A percentile compares a stretch with the other conserved stretches of the same genome.
These are phyloP conservation scores for Ascosphaera acerosa DNA, from an alignment of 2,329 filamentous ascomycete genomes.

Conservation along the genomic window DNA sequence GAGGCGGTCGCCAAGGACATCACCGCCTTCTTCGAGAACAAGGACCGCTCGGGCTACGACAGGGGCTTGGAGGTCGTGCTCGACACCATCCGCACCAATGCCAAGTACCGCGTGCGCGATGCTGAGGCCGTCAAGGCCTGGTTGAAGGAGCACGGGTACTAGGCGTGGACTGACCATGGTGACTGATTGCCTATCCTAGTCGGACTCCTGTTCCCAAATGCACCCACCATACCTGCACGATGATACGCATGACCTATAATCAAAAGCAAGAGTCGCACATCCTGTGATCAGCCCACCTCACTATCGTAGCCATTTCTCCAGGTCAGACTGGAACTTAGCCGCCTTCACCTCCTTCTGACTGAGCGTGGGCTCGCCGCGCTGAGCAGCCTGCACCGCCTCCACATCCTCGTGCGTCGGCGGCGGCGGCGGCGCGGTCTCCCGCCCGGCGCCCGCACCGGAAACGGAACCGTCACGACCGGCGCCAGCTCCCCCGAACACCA, in stretches of 20 bases:
- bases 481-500: too few species aligned
- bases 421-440: too few species aligned
- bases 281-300: too few species aligned
- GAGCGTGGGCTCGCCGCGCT: background rate
- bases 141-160: constrained; percentile 40
- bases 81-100: constrained; percentile 64
- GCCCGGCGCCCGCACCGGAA: too few species aligned
- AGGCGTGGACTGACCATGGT: too few species aligned
- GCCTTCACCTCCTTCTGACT: background rate
- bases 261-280: too few species aligned
- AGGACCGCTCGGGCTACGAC: constrained; percentile 68
- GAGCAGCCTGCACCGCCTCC: too few species aligned
- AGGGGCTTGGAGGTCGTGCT: constrained; percentile 63
- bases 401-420: too few species aligned
- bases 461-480: too few species aligned
- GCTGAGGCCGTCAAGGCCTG: constrained; percentile 49
- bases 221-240: too few species aligned
- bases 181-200: too few species aligned
- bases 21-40: constrained; percentile 56
- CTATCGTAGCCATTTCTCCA: background rate
- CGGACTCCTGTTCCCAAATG: background rate
- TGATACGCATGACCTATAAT: background rate
- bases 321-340: background rate
- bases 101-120: constrained; percentile 60
- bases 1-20: constrained; percentile 48